Evolutionary conservation across 257 asterid genomes (phyloP), one percentile per base, ranked within the genome.

Genomic region (Datura wrightii): DNA sequence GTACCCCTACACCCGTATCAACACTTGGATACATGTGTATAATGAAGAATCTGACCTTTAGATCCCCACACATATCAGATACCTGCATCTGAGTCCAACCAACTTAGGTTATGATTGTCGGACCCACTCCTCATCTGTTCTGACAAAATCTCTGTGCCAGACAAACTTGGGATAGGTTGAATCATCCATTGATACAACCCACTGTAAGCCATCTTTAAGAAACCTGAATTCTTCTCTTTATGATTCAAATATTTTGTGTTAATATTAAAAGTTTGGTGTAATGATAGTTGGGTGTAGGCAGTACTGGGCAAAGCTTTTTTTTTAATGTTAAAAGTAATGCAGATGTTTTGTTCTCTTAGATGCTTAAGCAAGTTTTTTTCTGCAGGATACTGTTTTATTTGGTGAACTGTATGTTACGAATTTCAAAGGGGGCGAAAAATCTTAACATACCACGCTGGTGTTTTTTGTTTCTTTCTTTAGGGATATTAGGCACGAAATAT

Each of bases 161-260:
- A 66, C 19, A 66, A 66, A 14, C 46, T 13, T 65, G n/a, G 13
- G 72, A 65, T 65, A 34, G 72, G 72, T 65, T 65, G 44, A 66
- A 66, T 66, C 46, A 66, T 66, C 14, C 46, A 65, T 65, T 65
- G 46, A 39, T 65, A 2, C 36, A 41, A 10, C 36, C 79, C 79
- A 65, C 41, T 16, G 41, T 70, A 70, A 70, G 14, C 16, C 15
- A 41, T 18, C 4, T 70, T 70, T 42, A 70, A 41, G 79, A 70
- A 70, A 41, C 16, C 4, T 14, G 2, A 46, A 8, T 41, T 70
- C 15, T 54, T 70, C 34, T 41, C 36, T 8, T 41, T 18, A 0
- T 70, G 54, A 70, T 9, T 70, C 5, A 19, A 70, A 41, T 70
- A 9, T 16, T 60, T 19, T 70, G 34, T 42, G 54, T 70, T 18